phyloP scores from a whole-genome alignment of 768 basidiomycete species.

The Tricholoma hemisulphureum region DNA sequence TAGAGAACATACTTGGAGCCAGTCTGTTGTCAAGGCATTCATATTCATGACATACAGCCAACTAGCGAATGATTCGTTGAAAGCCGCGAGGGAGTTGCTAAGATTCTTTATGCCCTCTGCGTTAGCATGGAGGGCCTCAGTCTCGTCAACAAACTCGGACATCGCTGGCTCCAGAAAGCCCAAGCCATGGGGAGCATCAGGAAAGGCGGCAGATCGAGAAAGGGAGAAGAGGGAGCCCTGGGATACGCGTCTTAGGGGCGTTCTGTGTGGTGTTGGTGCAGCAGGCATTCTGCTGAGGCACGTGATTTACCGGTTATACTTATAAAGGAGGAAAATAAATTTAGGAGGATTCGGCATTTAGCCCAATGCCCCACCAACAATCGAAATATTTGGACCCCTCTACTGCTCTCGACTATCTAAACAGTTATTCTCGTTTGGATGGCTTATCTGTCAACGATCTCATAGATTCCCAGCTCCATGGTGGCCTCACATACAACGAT shows the following conservation, averaged over 20 bases:
- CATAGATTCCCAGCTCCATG: slow-evolving; percentile 82
- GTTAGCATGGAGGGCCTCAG: slow-evolving; percentile 75
- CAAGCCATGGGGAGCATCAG: slow-evolving; percentile 78
- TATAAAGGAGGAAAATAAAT: slow-evolving; percentile 2
- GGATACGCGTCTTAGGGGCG: slow-evolving; percentile 85
- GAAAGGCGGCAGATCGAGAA: slow-evolving; percentile 70
- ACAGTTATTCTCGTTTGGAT: slow-evolving; percentile 68
- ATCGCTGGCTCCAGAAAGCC: slow-evolving; percentile 84
- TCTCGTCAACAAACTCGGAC: slow-evolving; percentile 85
- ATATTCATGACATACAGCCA: slow-evolving; percentile 92
- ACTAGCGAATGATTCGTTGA: slow-evolving; percentile 93
- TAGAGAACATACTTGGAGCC: slow-evolving; percentile 65
- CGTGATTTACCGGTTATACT: slow-evolving; percentile 5
- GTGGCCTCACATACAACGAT: slow-evolving; percentile 97
- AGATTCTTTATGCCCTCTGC: slow-evolving; percentile 68
- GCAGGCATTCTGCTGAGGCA: slow-evolving; percentile 15
- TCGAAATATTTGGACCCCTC: slow-evolving; percentile 58
- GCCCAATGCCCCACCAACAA: slow-evolving; percentile 17
- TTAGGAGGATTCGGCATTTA: slow-evolving; percentile 17
- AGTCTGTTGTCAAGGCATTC: slow-evolving; percentile 92
- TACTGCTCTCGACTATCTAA: slow-evolving; percentile 73
- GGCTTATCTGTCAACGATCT: slow-evolving; percentile 83
- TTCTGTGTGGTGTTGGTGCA: slow-evolving; percentile 59
- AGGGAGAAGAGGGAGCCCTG: slow-evolving; percentile 88
- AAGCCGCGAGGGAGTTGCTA: slow-evolving; percentile 72